Conservation (phyloP, 2,329 filamentous ascomycete genomes). For the Boeremia lycopersici region DNA sequence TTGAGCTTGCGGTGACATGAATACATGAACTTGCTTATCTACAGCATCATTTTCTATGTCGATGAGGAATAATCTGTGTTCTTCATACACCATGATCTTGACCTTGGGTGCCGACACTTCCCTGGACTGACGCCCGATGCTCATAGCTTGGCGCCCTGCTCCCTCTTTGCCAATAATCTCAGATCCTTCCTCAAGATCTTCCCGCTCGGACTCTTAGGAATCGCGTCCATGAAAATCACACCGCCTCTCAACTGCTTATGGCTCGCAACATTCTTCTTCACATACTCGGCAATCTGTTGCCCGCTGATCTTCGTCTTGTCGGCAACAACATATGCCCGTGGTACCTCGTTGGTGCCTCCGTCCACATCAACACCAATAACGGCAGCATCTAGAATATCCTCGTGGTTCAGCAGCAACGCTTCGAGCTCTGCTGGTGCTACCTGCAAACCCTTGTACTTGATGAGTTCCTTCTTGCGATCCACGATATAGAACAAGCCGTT, state of each 20-base stretch:
- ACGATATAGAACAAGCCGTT: slow-evolving; percentile 52
- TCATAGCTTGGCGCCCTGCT: slow-evolving; percentile 35
- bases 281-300: slow-evolving; percentile 40
- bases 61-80: too few relatives aligned
- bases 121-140: not conserved
- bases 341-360: slow-evolving; percentile 48
- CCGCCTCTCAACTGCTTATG: slow-evolving; percentile 48
- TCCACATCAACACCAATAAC: slow-evolving; percentile 52
- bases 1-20: too few relatives aligned
- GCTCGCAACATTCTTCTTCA: slow-evolving; percentile 40
- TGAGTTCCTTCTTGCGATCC: slow-evolving; percentile 53
- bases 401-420: slow-evolving; percentile 51
- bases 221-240: slow-evolving; percentile 44
- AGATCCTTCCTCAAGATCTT: slow-evolving; percentile 49
- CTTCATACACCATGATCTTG: too few relatives aligned
- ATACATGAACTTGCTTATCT: too few relatives aligned
- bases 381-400: slow-evolving; percentile 51
- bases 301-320: slow-evolving; percentile 35
- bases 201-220: slow-evolving; percentile 45
- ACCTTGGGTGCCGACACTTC: too few relatives aligned
- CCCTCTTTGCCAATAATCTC: slow-evolving; percentile 40
- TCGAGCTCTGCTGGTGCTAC: slow-evolving; percentile 58
- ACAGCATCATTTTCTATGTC: too few relatives aligned
- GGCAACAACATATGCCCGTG: slow-evolving; percentile 53
- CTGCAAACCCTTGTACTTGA: slow-evolving; percentile 59